Base-by-base conservation (phyloP, 192 early-diverging fungal species). In the Umbelopsis vinacea region DNA sequence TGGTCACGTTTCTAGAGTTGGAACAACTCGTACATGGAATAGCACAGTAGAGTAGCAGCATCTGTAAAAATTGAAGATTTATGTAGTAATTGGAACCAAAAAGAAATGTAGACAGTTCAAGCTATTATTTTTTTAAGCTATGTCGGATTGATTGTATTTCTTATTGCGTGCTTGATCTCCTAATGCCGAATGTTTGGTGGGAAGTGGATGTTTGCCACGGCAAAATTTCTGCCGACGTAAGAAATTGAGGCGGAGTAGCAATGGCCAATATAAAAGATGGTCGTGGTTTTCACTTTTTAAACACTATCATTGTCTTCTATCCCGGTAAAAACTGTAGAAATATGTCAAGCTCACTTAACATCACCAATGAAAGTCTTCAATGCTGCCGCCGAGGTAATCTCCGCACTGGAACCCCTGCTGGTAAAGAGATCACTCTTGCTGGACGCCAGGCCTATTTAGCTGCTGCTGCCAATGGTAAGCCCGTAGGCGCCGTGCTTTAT, bases 1-100 rank as follows among this genome's bases (percentile, higher is more conserved):
- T 26, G 48, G 63, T 2, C 57, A 63, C 4, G 57, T 63, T 37
- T 63, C 57, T 12, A 63, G 57, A n/a, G 57, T 63, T 37, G 57
- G 57, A 29, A 63, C 57, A 12, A 63, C 57, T 19, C 33, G 23
- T 22, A 63, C 57, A 6, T 63, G 57, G 57, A 63, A 63, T 19
- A 63, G 57, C 19, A 50, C 48, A 50, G 48, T 50, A 21, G 15
- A 50, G n/a, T 43, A 50, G n/a, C n/a, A 15, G 1, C n/a, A 50
- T 50, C 2, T 50, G n/a, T n/a, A n/a, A 50, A 50, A 50, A 17
- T 46, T 46, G 46, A 46, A 46, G 2, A 50, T n/a, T 14, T 21
- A 19, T 50, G 6, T 43, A 43, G 40, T 43, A 12, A 43, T 7
- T 43, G 11, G 11, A 43, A n/a, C n/a, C n/a, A 43, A 12, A 4